Evolutionary conservation across 768 basidiomycete genomes (phyloP).

Genomic region (Pleurotus tuoliensis): DNA sequence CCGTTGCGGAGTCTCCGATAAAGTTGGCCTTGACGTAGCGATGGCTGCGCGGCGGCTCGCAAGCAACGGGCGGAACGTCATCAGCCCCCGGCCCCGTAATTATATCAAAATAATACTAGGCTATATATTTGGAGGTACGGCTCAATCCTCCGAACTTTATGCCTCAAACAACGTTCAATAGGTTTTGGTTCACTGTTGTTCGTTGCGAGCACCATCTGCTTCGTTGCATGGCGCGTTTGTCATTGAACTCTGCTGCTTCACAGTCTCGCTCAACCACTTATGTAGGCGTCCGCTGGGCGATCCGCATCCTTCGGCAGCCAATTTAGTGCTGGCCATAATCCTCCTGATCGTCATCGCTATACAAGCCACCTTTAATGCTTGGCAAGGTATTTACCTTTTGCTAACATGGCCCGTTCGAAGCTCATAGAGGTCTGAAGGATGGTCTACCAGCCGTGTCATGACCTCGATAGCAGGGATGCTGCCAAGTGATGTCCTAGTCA

Average conservation of each 20-base stretch:
- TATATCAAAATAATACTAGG: conserved; percentile 38
- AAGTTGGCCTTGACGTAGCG: conserved; percentile 42
- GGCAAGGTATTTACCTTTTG: conserved; percentile 23
- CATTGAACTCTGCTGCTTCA: too few species aligned
- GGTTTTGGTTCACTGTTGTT: conserved; percentile 45
- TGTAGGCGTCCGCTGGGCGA: conserved; percentile 57
- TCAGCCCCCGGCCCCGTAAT: conserved; percentile 45
- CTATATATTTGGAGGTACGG: conserved; percentile 45
- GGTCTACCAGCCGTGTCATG: conserved; percentile 55
- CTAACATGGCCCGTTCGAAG: background rate
- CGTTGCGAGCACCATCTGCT: conserved; percentile 48
- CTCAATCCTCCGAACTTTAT: background rate
- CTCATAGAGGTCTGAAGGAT: conserved; percentile 28
- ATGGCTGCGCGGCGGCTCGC: conserved; percentile 45
- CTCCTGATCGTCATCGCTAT: conserved; percentile 39
- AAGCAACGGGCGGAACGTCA: conserved; percentile 44
- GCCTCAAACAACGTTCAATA: background rate
- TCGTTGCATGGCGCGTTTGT: conserved; percentile 40
- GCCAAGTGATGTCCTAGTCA: conserved; percentile 59
- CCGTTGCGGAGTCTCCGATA: conserved; percentile 39
- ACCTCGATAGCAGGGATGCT: conserved; percentile 63
- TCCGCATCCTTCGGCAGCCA: conserved; percentile 46
- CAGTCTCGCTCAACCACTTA: background rate
- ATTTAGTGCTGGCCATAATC: conserved; percentile 59
- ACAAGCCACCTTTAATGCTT: conserved; percentile 42